A percentile compares a stretch with the other conserved stretches of the same genome.
These are phyloP conservation scores for Colletotrichum musicola DNA, from an alignment of 2,329 filamentous ascomycete species.

Conservation along the genomic window DNA sequence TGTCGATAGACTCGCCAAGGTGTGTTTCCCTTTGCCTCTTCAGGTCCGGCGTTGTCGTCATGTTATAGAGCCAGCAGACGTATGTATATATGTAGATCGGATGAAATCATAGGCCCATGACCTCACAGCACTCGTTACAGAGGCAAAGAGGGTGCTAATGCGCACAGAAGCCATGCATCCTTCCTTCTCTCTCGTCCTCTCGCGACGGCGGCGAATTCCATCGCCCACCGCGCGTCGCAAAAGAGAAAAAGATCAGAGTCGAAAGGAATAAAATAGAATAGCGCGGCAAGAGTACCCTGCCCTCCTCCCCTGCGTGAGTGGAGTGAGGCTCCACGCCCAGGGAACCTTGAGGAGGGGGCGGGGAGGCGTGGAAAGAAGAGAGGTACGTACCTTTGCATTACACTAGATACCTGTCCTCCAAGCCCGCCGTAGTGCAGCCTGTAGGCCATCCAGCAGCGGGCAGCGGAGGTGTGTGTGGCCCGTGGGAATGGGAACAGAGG, in stretches of 20 bases:
- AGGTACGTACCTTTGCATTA: too few relatives aligned
- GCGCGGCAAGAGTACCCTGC: not conserved
- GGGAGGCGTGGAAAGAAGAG: not conserved
- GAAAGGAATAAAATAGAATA: not conserved
- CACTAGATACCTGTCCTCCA: too few relatives aligned
- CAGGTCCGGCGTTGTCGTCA: too few relatives aligned
- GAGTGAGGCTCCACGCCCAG: slow-evolving; percentile 21
- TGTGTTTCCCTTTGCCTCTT: not conserved
- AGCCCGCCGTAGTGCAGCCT: too few relatives aligned
- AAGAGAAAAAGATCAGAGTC: not conserved
- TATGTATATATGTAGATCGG: too few relatives aligned
- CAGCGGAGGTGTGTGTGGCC: not conserved
- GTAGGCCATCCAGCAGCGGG: not conserved
- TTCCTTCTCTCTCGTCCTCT: too few relatives aligned
- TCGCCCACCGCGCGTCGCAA: not conserved
- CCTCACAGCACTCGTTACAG: too few relatives aligned
- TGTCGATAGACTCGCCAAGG: not conserved
- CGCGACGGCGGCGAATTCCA: too few relatives aligned
- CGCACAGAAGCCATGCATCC: too few relatives aligned
- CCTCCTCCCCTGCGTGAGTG: not conserved
- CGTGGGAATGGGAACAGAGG: not conserved
- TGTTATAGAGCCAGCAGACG: too few relatives aligned
- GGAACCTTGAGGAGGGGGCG: slow-evolving; percentile 18
- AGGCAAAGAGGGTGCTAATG: too few relatives aligned
- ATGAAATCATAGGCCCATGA: too few relatives aligned